Base-by-base conservation (phyloP, 768 basidiomycete genomes). In the Russula abietina region DNA sequence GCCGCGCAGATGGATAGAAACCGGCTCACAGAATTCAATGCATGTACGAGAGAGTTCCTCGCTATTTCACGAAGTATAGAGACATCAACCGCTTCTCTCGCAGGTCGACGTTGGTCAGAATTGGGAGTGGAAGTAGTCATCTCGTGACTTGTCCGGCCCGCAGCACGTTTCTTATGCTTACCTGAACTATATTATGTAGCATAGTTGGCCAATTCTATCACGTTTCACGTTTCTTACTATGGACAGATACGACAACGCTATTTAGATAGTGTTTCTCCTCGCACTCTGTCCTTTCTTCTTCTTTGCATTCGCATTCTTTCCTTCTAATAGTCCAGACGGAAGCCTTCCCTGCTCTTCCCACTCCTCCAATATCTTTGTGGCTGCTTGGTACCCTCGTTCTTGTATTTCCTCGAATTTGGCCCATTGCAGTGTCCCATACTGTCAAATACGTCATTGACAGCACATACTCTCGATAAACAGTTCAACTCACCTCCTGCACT, bases 351-450 rank as follows among this genome's bases (percentile, higher is more conserved):
- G 89, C 17, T 87, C 86, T 54, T 91, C 87, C 81, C 93, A 88
- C 67, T 86, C 83, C 56, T 82, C 80, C 30, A 99, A 72, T 60
- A 88, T 81, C 55, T 86, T 81, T 69, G 85, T 74, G 1, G 90
- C 86, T 3, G 88, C 87, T 8, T 79, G 71, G 69, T 93, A 89
- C 0, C 96, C 97, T 70, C 87, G 87, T 69, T 83, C 82, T 70
- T 88, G 81, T 28, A 99, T 87, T 74, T 98, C 93, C 66, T 90
- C 88, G 69, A 91, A 96, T 73, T 91, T 91, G 57, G 82, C 78
- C 70, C 93, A 95, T 71, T 95, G 91, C 28, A 98, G 79, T 6
- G 94, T 98, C 5, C 93, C 93, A 68, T 89, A 98, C 87, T 93
- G 71, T 69, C 62, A 26, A 17, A 33, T 41, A 41, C 17, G 32